Evolutionary conservation across 1,139 yeast genomes (phyloP).

Genomic region (Taphrina wiesneri): DNA sequence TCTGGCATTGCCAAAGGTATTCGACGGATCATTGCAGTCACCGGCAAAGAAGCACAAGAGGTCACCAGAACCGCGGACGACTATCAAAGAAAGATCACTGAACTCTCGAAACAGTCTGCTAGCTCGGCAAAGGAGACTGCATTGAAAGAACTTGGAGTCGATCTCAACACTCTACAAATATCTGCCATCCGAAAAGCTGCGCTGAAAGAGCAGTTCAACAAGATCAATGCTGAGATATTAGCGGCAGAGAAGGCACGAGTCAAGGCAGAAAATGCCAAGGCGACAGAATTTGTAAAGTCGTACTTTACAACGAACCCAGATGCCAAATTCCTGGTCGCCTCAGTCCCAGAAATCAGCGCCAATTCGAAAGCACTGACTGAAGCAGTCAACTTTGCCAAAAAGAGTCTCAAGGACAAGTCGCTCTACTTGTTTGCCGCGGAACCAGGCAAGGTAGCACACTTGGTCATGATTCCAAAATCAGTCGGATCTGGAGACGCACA

Average conservation of each 20-base stretch:
- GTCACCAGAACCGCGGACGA: constrained; percentile 82
- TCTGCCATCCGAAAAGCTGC: constrained; percentile 78
- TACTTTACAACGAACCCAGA: constrained; percentile 58
- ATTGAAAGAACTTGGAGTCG: constrained; percentile 80
- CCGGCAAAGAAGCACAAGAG: constrained; percentile 85
- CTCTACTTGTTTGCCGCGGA: constrained; percentile 81
- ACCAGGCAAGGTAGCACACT: constrained; percentile 78
- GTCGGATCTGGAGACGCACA: constrained; percentile 72
- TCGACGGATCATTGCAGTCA: constrained; percentile 95
- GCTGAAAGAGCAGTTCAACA: constrained; percentile 70
- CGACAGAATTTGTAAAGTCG: constrained; percentile 72
- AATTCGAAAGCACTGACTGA: constrained; percentile 94
- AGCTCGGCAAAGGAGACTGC: constrained; percentile 73
- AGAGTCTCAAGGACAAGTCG: constrained; percentile 71
- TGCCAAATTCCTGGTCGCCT: constrained; percentile 59
- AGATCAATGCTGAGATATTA: constrained; percentile 79
- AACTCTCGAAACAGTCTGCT: constrained; percentile 57
- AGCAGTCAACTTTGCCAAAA: constrained; percentile 81
- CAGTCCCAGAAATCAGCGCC: constrained; percentile 65
- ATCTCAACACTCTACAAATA: constrained; percentile 75
- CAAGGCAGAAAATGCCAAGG: constrained; percentile 81
- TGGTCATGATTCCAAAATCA: constrained; percentile 82
- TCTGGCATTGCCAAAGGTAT: constrained; percentile 98
- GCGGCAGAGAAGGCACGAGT: constrained; percentile 85
- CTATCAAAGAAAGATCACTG: constrained; percentile 61